Evolutionary conservation across 2,329 filamentous ascomycete genomes (phyloP), one percentile per base, ranked within the genome.

Genomic region (Colletotrichum sp.): DNA sequence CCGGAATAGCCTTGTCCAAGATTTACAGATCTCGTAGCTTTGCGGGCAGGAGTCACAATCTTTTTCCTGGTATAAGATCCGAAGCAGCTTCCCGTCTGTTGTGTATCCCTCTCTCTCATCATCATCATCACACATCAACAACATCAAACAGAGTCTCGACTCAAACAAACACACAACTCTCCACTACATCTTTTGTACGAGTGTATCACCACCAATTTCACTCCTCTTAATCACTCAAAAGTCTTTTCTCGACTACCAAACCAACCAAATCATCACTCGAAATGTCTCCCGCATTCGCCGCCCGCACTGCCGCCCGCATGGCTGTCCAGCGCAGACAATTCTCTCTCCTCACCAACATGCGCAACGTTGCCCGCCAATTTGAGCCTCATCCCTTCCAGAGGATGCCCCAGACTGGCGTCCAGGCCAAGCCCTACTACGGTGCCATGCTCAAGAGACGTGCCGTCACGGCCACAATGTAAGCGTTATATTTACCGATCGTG

Each of bases 381-480:
- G 84, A 86, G 84, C 78, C 83, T 21, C 84, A 85, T 72, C 83
- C 83, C 71, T 85, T 84, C 80, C 80, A 84, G 81, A 82, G 84
- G 28, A 80, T 86, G 72, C 82, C 85, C 71, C 66, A 75, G 60
- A 74, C 78, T 15, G 67, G 82, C 18, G 75, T 72, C 44, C 76
- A 77, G 30, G 71, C 84, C 30, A 81, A 82, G 72, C 81, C 81
- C 28, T 86, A 87, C 82, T 88, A 85, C 81, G 81, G 81, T 74
- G 82, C 81, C 69, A 81, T 85, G 66, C 21, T 83, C 64, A 84
- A 82, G 79, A 77, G 68, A 68, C 77, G 82, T 7, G 78, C 83
- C 24, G 80, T 67, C 49, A 78, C 77, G 55, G 79, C 82, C 57
- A 77, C 79, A 9, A 76, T 87, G 86, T 88, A 85, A 78, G 85